Percentiles rank a stretch among this genome's conserved stretches.
phyloP scores from a whole-genome alignment of 352 stramenopile species.

The Phytophthora constricta region DNA sequence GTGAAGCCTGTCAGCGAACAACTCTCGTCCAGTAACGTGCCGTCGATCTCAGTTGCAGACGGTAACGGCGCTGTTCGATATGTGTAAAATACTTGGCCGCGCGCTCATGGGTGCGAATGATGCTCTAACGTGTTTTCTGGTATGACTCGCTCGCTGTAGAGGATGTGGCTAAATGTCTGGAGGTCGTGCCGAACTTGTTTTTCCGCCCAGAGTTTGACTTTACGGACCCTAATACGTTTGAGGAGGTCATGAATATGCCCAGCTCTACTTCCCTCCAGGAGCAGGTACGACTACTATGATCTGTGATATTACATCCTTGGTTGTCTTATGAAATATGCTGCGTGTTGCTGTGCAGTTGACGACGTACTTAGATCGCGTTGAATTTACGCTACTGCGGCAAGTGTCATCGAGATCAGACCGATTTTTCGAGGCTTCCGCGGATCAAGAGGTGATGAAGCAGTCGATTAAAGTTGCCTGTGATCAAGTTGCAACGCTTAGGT shows the following conservation, averaged over 20 bases:
- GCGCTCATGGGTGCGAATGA: background rate
- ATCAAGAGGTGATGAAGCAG: constrained; percentile 89
- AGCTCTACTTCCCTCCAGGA: constrained; percentile 66
- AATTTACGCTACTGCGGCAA: constrained; percentile 86
- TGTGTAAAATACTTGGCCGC: background rate
- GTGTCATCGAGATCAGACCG: constrained; percentile 85
- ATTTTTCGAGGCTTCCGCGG: constrained; percentile 85
- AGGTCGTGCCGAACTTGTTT: constrained; percentile 79
- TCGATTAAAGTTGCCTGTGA: constrained; percentile 80
- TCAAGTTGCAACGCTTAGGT: constrained; percentile 82
- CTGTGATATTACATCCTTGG: background rate
- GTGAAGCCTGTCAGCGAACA: constrained; percentile 78
- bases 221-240: constrained; percentile 76
- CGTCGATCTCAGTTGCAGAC: constrained; percentile 79
- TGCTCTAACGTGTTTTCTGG: constrained; percentile 3
- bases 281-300: constrained; percentile 41
- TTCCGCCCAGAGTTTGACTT: constrained; percentile 83
- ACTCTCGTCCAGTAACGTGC: constrained; percentile 85
- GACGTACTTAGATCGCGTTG: constrained; percentile 82
- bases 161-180: constrained; percentile 82
- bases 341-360: constrained; percentile 50
- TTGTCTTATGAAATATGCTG: background rate
- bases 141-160: constrained; percentile 45
- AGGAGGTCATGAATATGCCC: constrained; percentile 81
- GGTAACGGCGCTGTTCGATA: constrained; percentile 36